phyloP scores from a whole-genome alignment of 2,329 filamentous ascomycete genomes.

The Cladosporium sphaerospermum region DNA sequence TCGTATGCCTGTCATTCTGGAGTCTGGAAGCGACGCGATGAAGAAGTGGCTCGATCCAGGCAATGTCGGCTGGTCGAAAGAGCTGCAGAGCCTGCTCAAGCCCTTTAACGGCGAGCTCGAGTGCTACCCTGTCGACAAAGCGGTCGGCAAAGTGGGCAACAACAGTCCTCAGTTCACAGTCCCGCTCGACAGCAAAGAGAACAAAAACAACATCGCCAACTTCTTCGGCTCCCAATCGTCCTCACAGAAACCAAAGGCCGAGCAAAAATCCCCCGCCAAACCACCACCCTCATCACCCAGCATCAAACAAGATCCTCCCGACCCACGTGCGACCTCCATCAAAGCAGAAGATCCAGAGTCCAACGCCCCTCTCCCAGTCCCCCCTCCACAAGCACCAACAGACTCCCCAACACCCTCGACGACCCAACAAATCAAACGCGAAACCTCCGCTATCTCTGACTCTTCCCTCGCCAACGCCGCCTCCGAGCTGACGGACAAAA shows the following conservation, averaged over 20 bases:
- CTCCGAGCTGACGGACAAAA: slow-evolving; percentile 18
- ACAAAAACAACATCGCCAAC: slow-evolving; percentile 89
- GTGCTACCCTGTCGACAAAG: slow-evolving; percentile 77
- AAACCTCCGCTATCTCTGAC: background rate
- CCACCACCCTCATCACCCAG: background rate
- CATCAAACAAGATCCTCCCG: slow-evolving; percentile 4
- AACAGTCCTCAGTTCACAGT: slow-evolving; percentile 78
- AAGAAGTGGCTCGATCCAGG: slow-evolving; percentile 72
- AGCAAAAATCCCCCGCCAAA: background rate
- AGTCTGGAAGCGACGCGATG: slow-evolving; percentile 65
- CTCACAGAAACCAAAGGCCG: background rate
- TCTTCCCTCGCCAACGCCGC: background rate
- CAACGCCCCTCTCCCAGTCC: slow-evolving; percentile 45
- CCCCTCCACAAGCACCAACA: background rate
- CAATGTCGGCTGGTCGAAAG: slow-evolving; percentile 65
- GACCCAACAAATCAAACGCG: background rate
- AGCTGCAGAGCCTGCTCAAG: slow-evolving; percentile 71
- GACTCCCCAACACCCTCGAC: background rate
- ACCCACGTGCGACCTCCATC: slow-evolving; percentile 1
- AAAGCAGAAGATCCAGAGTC: slow-evolving; percentile 44
- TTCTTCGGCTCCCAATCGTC: slow-evolving; percentile 60
- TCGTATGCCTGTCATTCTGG: slow-evolving; percentile 89
- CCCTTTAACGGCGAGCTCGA: slow-evolving; percentile 76
- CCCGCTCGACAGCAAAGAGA: slow-evolving; percentile 75
- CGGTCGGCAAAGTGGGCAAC: slow-evolving; percentile 91